Evolutionary conservation across 495 filamentous ascomycete genomes (phyloP).

Genomic region (Talaromyces borbonicus): DNA sequence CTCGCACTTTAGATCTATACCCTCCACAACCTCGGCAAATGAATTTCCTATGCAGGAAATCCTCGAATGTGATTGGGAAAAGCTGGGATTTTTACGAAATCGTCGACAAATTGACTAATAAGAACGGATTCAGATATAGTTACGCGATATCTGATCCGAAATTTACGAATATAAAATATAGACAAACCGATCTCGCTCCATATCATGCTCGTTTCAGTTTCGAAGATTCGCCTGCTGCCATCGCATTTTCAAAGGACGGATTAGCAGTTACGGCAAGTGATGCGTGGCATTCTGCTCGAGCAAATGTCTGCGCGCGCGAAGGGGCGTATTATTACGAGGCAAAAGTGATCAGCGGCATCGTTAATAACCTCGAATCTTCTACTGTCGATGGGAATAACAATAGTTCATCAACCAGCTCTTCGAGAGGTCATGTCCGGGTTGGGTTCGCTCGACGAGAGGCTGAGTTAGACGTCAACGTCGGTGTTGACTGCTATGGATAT

Average conservation of each 20-base stretch:
- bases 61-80: conserved; percentile 23
- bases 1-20: conserved; percentile 24
- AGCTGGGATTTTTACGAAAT: conserved; percentile 37
- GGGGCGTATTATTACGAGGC: conserved; percentile 93
- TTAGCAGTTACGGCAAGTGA: conserved; percentile 34
- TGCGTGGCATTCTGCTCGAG: conserved; percentile 46
- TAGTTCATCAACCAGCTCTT: conserved; percentile 22
- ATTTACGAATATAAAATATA: conserved; percentile 80
- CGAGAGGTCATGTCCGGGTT: conserved; percentile 73
- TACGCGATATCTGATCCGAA: conserved; percentile 82
- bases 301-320: conserved; percentile 86
- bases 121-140: conserved; percentile 81
- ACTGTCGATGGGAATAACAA: conserved; percentile 16
- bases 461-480: conserved; percentile 83
- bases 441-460: conserved; percentile 89
- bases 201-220: conserved; percentile 77
- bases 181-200: conserved; percentile 76
- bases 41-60: conserved; percentile 28
- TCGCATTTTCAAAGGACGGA: conserved; percentile 32
- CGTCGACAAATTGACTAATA: conserved; percentile 67
- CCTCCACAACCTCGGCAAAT: conserved; percentile 35
- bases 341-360: conserved; percentile 64
- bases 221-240: conserved; percentile 77
- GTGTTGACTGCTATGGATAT: conserved; percentile 94
- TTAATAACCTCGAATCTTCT: conserved; percentile 17